Conservation (phyloP, 768 basidiomycete species). For the Lactifluus piperatus region DNA sequence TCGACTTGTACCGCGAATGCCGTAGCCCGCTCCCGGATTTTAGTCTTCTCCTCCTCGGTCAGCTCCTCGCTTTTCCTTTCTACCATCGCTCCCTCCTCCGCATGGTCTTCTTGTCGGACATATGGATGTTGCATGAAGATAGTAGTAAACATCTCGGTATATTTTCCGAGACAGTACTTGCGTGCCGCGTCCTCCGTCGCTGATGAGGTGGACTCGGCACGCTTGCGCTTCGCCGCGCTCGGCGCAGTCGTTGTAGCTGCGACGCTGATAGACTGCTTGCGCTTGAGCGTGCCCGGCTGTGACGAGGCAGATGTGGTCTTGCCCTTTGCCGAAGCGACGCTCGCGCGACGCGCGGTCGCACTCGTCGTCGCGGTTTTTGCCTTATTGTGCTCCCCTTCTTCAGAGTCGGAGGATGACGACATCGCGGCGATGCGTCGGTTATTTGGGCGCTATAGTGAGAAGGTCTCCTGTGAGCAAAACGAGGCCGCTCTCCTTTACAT, state of each 20-base stretch:
- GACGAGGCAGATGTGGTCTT: constrained; percentile 2
- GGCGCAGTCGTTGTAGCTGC: constrained; percentile 30
- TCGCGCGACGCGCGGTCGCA: constrained; percentile 13
- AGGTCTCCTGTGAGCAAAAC: neutral
- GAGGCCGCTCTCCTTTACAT: no score
- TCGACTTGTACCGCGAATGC: constrained; percentile 68
- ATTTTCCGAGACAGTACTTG: constrained; percentile 72
- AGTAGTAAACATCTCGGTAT: constrained; percentile 60
- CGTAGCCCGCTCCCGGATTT: constrained; percentile 45
- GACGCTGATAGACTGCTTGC: constrained; percentile 35
- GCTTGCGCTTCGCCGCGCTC: constrained; percentile 38
- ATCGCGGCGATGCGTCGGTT: neutral
- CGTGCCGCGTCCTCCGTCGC: constrained; percentile 59
- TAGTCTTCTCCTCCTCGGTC: constrained; percentile 50
- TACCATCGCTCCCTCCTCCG: neutral
- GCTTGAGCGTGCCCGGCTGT: constrained; percentile 31
- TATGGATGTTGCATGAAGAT: constrained; percentile 68
- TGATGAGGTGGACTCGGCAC: constrained; percentile 30
- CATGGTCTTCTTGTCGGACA: constrained; percentile 27
- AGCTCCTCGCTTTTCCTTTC: constrained; percentile 30
- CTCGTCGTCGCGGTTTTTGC: neutral
- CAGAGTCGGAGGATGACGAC: constrained; percentile 12
- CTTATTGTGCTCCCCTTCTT: constrained; percentile 1
- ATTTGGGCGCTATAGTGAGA: neutral
- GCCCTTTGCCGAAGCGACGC: constrained; percentile 12